Base-by-base conservation (phyloP, 148 eudicot species). In the Amaranthus hypochondriacus region DNA sequence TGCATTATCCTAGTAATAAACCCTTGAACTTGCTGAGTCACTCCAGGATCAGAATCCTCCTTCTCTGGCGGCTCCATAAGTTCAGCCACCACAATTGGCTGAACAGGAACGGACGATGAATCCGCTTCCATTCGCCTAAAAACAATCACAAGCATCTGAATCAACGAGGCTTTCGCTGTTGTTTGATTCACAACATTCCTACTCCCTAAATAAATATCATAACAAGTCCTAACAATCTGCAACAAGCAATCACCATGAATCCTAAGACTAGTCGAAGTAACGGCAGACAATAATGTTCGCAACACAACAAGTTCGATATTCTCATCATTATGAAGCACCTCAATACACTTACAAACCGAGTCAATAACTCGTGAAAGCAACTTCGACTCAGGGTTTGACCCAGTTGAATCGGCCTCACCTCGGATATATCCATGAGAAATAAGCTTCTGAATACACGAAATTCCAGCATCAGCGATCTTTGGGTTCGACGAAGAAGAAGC, bases 1-100 rank as follows among this genome's bases (percentile, higher is more conserved):
- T 86, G 89, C 77, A 92, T 81, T 47, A 92, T 87, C 87, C 80
- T 89, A 52, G 93, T 92, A 28, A 95, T 92, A 84, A 92, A 92
- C 78, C 97, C 97, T 56, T 95, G 99, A n/a, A 90, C 99, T 66
- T 92, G 93, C 84, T 85, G 77, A 0, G 97, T 87, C 81, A 88
- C 88, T 4, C 83, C 85, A 52, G 85, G 84, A 78, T 92, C 93
- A 5, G 57, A 80, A 50, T 88, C 97, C 4, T 85, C 71, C 63
- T 88, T 92, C 73, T 95, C 98, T 2, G 80, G 71, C 4, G 99
- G 94, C 65, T 88, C 90, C 97, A 92, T 95, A n/a, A 95, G 81
- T 86, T 92, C 99, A 3, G 99, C 99, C 72, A 95, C 99, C 6
- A 95, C 99, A 52, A 95, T 95, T 3, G 99, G 99, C 87, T 87